Conservation (phyloP, 805 yeast genomes). For the Saccharomycopsis fermentans region DNA sequence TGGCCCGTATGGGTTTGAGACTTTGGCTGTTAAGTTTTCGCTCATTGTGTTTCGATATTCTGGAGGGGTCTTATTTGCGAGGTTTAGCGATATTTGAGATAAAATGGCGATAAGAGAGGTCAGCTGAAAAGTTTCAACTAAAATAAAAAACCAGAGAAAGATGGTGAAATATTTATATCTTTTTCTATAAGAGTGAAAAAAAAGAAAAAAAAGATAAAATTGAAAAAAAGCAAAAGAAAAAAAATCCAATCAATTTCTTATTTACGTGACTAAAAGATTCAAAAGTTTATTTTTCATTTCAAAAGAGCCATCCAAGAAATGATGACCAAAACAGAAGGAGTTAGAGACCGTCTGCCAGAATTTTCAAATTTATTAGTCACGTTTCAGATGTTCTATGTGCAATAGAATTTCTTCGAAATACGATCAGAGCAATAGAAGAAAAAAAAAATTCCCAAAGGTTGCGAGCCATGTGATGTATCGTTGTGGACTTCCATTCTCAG, state of each 20-base stretch:
- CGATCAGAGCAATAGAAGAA: too few relatives aligned
- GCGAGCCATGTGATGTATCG: not conserved
- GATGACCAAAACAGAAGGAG: not conserved
- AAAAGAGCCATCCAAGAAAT: not conserved
- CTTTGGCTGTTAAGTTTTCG: not conserved
- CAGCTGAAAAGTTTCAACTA: not conserved
- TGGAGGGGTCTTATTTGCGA: too few relatives aligned
- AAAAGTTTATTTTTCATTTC: not conserved
- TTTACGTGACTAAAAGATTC: not conserved
- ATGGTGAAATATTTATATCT: not conserved
- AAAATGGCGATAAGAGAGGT: too few relatives aligned
- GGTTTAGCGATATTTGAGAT: not conserved
- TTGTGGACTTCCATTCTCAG: not conserved
- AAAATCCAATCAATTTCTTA: not conserved
- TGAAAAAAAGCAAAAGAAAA: not conserved
- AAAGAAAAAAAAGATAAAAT: not conserved
- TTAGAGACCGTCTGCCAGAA: too few relatives aligned
- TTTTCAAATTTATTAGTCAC: not conserved
- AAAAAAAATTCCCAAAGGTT: not conserved
- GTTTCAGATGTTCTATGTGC: not conserved
- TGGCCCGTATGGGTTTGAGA: slow-evolving; percentile 85
- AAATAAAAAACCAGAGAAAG: not conserved
- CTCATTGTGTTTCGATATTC: too few relatives aligned
- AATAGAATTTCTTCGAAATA: not conserved
- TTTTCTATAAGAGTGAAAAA: not conserved